Conservation (phyloP, 805 yeast genomes). For the Lipomyces mesembrius region DNA sequence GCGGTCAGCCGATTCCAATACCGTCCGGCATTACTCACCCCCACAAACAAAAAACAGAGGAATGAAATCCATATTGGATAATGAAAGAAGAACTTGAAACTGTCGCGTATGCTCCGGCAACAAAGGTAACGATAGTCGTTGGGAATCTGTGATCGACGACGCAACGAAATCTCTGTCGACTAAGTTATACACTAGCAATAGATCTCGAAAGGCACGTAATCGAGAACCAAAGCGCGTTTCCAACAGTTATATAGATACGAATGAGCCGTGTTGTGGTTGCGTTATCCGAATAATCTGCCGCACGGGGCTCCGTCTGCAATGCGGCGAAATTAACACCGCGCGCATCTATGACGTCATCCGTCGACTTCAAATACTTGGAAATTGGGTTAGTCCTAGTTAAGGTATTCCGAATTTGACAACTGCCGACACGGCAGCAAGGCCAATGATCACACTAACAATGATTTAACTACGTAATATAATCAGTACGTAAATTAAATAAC, state of each 20-base stretch:
- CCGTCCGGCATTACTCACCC: constrained; percentile 30
- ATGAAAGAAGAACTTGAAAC: neutral
- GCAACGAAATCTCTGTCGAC: neutral
- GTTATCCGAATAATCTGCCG: neutral
- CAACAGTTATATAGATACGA: neutral
- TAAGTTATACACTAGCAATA: neutral
- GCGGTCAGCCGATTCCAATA: neutral
- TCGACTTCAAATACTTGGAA: too few relatives aligned
- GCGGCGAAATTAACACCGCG: too few relatives aligned
- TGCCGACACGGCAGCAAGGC: neutral
- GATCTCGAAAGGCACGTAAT: neutral
- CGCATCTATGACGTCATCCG: neutral
- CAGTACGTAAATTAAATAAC: neutral
- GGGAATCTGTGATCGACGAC: neutral
- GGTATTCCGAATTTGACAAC: neutral
- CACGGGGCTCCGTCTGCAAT: too few relatives aligned
- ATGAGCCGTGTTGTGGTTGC: too few relatives aligned
- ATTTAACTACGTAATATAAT: neutral
- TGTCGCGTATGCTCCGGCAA: too few relatives aligned
- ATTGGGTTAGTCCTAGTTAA: too few relatives aligned
- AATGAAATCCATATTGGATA: constrained; percentile 7
- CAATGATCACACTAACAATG: neutral
- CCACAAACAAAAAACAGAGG: constrained; percentile 35
- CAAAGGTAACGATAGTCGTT: too few relatives aligned
- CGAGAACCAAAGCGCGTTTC: neutral